Evolutionary conservation across 352 stramenopile genomes (phyloP), one percentile per base, ranked within the genome.

Genomic region (Phytophthora litchii): DNA sequence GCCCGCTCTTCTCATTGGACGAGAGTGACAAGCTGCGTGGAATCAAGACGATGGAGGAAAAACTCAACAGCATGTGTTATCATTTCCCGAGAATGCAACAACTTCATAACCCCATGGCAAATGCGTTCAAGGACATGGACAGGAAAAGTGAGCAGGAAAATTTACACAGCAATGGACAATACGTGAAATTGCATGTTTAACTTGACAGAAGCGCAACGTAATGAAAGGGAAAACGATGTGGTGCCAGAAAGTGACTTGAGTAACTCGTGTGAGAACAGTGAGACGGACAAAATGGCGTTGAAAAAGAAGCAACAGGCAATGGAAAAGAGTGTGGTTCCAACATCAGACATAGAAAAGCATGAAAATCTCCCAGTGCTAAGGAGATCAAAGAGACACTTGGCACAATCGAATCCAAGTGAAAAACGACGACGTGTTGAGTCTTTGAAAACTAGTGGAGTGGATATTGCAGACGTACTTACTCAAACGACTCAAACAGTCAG

Each of bases 241-340:
- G 43, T 57, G 5, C 47, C 55, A 9, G 48, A 62, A 37, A 62
- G 36, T 43, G 54, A 62, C 8, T 43, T 48, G 17, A 62, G 54
- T 31, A 31, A 61, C 31, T 60, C 23, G 42, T 47, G 44, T 54
- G 44, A 64, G 19, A 58, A 52, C 12, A 64, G 38, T 51, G 45
- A 51, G 29, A 46, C 45, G 29, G 46, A 51, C 36, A 56, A 11
- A 21, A 42, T 25, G 23, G 21, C 16, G 13, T 10, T n/a, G n/a
- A n/a, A n/a, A n/a, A 27, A 42, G 14, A 19, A 49, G 7, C 25
- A 48, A 20, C 20, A 12, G n/a, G 9, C 1, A 2, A 29, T 36
- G 23, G 9, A 40, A 10, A 44, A 53, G 52, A 20, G 13, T 27
- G 19, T 3, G 32, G 2, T 44, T 16, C 7, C 19, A 19, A 27